Base-by-base conservation (phyloP, 352 stramenopile genomes). In the Pythium vanterpoolii region DNA sequence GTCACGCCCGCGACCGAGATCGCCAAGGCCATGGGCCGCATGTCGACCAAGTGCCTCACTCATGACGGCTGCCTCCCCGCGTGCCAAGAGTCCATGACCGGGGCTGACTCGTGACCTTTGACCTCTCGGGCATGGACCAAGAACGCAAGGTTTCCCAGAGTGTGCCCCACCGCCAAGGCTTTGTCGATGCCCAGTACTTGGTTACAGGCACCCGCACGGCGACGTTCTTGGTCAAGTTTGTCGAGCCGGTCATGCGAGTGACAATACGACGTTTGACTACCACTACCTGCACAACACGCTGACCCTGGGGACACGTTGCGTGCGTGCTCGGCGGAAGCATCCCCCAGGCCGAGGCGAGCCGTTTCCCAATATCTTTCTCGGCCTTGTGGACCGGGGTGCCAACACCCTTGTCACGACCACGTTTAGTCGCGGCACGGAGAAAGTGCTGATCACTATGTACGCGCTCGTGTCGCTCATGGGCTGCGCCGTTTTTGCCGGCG, bases 351-450 rank as follows among this genome's bases (percentile, higher is more conserved):
- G 46, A 39, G 60, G 59, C 13, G 60, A 62, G 42, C 51, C 42
- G 4, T 60, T 58, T 14, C 56, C 62, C 11, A 69, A 57, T 11
- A 36, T 57, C 3, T 60, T 68, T 43, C 53, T 61, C 21, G 61
- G 60, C 19, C 28, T 60, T 1, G 18, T 68, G 7, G 21, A 46
- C 6, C 23, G 21, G 4, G 60, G 60, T 16, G 43, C 60, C 24
- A 67, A 67, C 45, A 62, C 51, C 5, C 42, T 67, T n/a, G 55
- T 50, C 46, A 68, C 60, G 13, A 62, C 52, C 3, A 61, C 60
- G 3, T 60, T 64, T n/a, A 55, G 33, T 39, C 43, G 46, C 18
- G 62, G 62, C 6, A 54, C 62, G 10, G 62, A 69, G 23, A 59
- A 59, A 24, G 14, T 69, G 40, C 40, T 69, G 0, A 14, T 61